These are phyloP conservation scores for Beta vulgaris DNA, from an alignment of 148 eudicot species.

Conservation along the genomic window DNA sequence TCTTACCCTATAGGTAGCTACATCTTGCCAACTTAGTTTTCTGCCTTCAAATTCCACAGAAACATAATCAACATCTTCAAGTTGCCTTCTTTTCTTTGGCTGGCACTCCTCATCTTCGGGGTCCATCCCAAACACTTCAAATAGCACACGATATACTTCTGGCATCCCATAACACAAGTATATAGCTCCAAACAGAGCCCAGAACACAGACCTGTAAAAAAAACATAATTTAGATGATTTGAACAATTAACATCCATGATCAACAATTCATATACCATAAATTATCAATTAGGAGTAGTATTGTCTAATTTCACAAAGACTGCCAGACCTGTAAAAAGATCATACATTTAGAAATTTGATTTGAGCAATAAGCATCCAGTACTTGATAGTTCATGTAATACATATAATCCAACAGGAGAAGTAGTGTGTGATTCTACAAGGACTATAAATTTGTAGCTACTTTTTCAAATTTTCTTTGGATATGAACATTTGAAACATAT, in stretches of 20 bases:
- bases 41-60: slow-evolving; percentile 89
- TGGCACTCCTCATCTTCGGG: slow-evolving; percentile 97
- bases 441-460: not conserved
- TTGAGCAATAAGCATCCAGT: not conserved
- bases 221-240: not conserved
- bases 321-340: slow-evolving; percentile 65
- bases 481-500: not conserved
- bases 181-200: slow-evolving; percentile 97
- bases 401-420: not conserved
- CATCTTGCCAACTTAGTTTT: slow-evolving; percentile 90
- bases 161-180: slow-evolving; percentile 97
- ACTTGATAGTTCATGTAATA: not conserved
- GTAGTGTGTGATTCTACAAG: not conserved
- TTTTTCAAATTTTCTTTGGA: not conserved
- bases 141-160: slow-evolving; percentile 95
- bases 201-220: slow-evolving; percentile 77
- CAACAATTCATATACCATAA: not conserved
- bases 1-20: slow-evolving; percentile 83
- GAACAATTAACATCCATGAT: not conserved
- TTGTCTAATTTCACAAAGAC: too few relatives aligned
- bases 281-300: not conserved
- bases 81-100: slow-evolving; percentile 91
- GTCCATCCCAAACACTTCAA: slow-evolving; percentile 98
- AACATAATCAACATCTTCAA: slow-evolving; percentile 93
- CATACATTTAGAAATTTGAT: not conserved